A percentile compares a stretch with the other conserved stretches of the same genome.
Evolutionary conservation across 108 stramenopile species (phyloP).

Genomic region (Discostella stelligeroides): DNA sequence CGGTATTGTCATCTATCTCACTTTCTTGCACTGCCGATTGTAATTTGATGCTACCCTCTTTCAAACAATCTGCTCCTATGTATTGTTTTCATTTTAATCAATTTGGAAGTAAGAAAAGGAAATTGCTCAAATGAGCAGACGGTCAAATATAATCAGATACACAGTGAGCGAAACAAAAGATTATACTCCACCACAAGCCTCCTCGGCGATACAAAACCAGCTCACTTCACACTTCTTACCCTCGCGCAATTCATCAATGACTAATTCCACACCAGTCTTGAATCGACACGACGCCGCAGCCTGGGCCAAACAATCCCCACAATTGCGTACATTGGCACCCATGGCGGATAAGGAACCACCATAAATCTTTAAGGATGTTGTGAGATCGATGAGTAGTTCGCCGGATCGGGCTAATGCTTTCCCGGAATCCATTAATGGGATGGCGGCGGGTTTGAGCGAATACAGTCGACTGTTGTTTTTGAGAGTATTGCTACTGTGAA

Average conservation of each 20-base stretch:
- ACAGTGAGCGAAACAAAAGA: too few species aligned
- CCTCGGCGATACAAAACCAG: too few species aligned
- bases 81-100: neutral
- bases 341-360: constrained; percentile 74
- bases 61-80: constrained; percentile 55
- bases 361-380: constrained; percentile 58
- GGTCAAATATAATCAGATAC: too few species aligned
- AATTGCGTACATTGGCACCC: constrained; percentile 72
- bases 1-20: constrained; percentile 40
- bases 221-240: too few species aligned
- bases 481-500: neutral
- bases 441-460: constrained; percentile 72
- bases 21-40: constrained; percentile 57
- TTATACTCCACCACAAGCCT: too few species aligned
- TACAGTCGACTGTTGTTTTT: constrained; percentile 17
- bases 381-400: constrained; percentile 76
- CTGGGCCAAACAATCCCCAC: constrained; percentile 81
- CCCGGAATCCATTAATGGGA: constrained; percentile 75
- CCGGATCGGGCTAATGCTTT: constrained; percentile 80
- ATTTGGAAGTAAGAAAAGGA: neutral
- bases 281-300: constrained; percentile 80
- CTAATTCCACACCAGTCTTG: constrained; percentile 76
- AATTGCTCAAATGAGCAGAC: neutral
- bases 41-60: constrained; percentile 57
- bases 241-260: constrained; percentile 82